These are phyloP conservation scores for Colletotrichum tofieldiae DNA, from an alignment of 2,329 filamentous ascomycete species.

Conservation along the genomic window DNA sequence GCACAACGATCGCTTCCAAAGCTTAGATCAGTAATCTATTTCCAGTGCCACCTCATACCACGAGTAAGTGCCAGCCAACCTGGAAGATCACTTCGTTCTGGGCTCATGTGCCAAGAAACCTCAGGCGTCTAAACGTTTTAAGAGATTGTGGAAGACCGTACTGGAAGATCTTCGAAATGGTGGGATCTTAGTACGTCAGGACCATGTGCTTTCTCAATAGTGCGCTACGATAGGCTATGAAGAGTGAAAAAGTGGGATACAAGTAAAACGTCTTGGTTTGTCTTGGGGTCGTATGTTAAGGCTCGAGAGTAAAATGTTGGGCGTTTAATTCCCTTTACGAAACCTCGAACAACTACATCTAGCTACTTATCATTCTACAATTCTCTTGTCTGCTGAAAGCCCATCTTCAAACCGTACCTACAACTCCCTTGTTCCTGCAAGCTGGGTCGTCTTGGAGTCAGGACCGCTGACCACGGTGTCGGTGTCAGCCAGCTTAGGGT, in stretches of 20 bases:
- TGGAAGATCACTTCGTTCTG: too few relatives aligned
- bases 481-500: conserved; percentile 12
- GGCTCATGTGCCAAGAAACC: not conserved
- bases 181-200: not conserved
- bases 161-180: not conserved
- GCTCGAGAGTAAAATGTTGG: too few relatives aligned
- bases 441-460: not conserved
- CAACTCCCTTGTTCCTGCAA: conserved; percentile 2
- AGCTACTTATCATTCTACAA: not conserved
- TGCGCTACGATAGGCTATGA: not conserved
- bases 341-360: not conserved
- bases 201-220: not conserved
- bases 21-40: too few relatives aligned
- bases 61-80: too few relatives aligned
- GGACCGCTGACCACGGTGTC: not conserved
- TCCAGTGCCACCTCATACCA: too few relatives aligned
- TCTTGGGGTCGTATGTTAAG: too few relatives aligned
- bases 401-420: not conserved
- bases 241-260: not conserved
- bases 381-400: too few relatives aligned
- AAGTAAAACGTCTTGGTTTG: too few relatives aligned
- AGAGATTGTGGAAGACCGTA: not conserved
- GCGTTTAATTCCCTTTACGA: too few relatives aligned
- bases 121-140: not conserved
- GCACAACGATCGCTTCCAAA: too few relatives aligned